Conservation (phyloP, 2,329 filamentous ascomycete species). For the Nothomitra cinnamomea region DNA sequence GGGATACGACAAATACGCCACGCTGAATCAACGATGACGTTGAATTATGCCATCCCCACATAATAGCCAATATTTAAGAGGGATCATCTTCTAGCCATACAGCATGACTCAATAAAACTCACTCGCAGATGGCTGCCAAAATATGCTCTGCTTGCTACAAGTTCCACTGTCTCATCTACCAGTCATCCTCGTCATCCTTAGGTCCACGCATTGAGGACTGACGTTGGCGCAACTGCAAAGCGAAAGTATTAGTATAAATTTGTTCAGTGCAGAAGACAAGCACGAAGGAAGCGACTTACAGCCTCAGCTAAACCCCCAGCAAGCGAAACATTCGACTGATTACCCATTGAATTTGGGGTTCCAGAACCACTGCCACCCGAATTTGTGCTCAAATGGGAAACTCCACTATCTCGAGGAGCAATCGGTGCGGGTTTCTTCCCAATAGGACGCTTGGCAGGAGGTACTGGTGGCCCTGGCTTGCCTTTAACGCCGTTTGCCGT, state of each 20-base stretch:
- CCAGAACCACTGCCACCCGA: conserved; percentile 47
- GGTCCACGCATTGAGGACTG: conserved; percentile 3
- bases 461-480: conserved; percentile 59
- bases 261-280: not conserved
- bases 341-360: conserved; percentile 38
- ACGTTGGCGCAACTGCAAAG: not conserved
- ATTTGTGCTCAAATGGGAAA: conserved; percentile 27
- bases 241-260: not conserved
- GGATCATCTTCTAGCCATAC: too few species aligned
- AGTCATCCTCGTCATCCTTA: not conserved
- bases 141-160: not conserved
- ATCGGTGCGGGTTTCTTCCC: conserved; percentile 51
- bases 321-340: conserved; percentile 36
- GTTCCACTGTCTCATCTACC: conserved; percentile 2
- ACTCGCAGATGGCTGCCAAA: too few species aligned
- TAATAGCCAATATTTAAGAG: too few species aligned
- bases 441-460: conserved; percentile 64
- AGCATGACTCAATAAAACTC: too few species aligned
- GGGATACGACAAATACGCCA: too few species aligned
- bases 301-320: conserved; percentile 63
- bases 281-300: conserved; percentile 2
- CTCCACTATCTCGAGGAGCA: conserved; percentile 47
- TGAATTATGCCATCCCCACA: too few species aligned
- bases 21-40: too few species aligned
- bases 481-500: conserved; percentile 16